These are phyloP conservation scores for Lasiodiplodia theobromae DNA, from an alignment of 2,329 filamentous ascomycete species.

Conservation along the genomic window DNA sequence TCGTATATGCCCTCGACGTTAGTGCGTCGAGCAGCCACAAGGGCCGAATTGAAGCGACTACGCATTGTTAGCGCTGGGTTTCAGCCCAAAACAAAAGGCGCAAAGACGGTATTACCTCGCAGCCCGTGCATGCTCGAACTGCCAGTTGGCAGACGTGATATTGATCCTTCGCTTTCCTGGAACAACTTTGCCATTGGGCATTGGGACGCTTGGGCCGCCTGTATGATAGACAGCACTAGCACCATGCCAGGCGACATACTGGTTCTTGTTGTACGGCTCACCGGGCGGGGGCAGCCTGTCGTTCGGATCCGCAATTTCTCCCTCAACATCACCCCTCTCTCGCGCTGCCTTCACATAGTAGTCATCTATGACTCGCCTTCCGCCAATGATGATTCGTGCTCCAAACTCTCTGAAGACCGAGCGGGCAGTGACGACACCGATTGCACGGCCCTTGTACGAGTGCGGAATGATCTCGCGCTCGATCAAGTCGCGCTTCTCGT, in stretches of 20 bases:
- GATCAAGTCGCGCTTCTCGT: constrained; percentile 97
- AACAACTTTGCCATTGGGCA: constrained; percentile 73
- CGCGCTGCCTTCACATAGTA: constrained; percentile 81
- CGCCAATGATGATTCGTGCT: constrained; percentile 90
- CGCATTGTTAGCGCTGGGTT: constrained; percentile 13
- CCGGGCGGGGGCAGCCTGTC: constrained; percentile 78
- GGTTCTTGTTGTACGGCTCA: constrained; percentile 96
- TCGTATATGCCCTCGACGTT: constrained; percentile 86
- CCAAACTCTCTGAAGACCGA: constrained; percentile 98
- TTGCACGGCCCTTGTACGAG: constrained; percentile 97
- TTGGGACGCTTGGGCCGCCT: constrained; percentile 76
- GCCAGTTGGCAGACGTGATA: constrained; percentile 95
- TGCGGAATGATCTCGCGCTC: constrained; percentile 94
- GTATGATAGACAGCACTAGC: constrained; percentile 96
- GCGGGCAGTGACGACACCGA: constrained; percentile 93
- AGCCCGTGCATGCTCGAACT: constrained; percentile 90
- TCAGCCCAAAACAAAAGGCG: constrained; percentile 33
- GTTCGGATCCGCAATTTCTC: constrained; percentile 88
- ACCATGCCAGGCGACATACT: constrained; percentile 98
- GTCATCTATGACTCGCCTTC: constrained; percentile 84
- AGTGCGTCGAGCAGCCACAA: constrained; percentile 71
- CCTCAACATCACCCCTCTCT: constrained; percentile 81
- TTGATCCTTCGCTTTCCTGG: constrained; percentile 84
- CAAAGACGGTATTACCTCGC: constrained; percentile 70
- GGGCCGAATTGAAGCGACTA: constrained; percentile 83